A percentile compares a stretch with the other conserved stretches of the same genome.
Conservation (phyloP, 495 filamentous ascomycete genomes). For the Penicillium salamii region DNA sequence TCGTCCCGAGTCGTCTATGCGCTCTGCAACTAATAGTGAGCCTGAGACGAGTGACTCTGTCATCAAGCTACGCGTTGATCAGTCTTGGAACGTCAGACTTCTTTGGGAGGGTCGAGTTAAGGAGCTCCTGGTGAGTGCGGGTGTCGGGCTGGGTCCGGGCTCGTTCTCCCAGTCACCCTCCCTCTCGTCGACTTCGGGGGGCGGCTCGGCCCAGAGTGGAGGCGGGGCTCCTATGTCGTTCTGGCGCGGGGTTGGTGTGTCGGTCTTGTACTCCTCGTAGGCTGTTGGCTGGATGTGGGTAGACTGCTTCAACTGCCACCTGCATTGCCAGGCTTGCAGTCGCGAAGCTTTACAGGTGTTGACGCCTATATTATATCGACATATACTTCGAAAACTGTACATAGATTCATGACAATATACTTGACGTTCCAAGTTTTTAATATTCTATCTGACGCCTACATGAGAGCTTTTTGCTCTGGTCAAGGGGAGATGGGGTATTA, state of each 20-base stretch:
- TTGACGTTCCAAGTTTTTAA: constrained; percentile 26
- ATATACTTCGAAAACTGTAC: constrained; percentile 29
- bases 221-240: constrained; percentile 60
- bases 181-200: constrained; percentile 19
- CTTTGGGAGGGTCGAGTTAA: constrained; percentile 95
- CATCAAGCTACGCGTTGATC: constrained; percentile 84
- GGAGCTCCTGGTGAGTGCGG: constrained; percentile 87
- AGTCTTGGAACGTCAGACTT: constrained; percentile 76
- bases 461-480: constrained; percentile 5
- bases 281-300: neutral
- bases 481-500: constrained; percentile 17
- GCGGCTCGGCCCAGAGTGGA: constrained; percentile 55
- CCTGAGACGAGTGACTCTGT: constrained; percentile 75
- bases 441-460: constrained; percentile 6
- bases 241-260: constrained; percentile 70
- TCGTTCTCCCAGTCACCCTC: constrained; percentile 39
- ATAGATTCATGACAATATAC: constrained; percentile 33
- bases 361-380: constrained; percentile 9
- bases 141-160: constrained; percentile 64
- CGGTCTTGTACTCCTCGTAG: constrained; percentile 91
- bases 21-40: constrained; percentile 25
- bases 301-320: neutral
- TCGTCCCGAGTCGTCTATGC: constrained; percentile 17
- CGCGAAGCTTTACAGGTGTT: neutral
- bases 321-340: too few relatives aligned